Conservation (phyloP, 1,139 yeast genomes). For the Blastobotrys capitulatus region DNA sequence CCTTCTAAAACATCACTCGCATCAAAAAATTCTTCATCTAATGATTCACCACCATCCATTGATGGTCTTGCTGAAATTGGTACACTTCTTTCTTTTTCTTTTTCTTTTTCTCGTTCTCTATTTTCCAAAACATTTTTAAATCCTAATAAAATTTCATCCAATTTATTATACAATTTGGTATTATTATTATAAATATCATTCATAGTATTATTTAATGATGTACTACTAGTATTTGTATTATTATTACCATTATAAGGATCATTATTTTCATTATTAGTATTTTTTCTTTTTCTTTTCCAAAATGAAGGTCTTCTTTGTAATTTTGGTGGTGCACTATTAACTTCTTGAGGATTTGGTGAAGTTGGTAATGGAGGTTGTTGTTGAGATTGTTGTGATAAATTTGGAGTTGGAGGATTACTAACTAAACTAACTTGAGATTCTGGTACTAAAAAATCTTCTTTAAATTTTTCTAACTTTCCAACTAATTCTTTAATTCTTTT, state of each 20-base stretch:
- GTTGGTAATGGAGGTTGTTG: not conserved
- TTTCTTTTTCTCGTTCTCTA: not conserved
- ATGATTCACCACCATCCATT: constrained; percentile 14
- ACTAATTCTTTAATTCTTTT: constrained; percentile 9
- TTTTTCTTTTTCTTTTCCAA: constrained; percentile 17
- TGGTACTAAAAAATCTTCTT: not conserved
- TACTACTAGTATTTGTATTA: not conserved
- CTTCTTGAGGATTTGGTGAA: not conserved
- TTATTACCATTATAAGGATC: constrained; percentile 1
- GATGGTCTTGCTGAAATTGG: constrained; percentile 8
- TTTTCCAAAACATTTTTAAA: constrained; percentile 8
- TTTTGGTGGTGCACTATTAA: not conserved
- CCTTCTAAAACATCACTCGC: constrained; percentile 51
- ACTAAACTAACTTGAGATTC: not conserved
- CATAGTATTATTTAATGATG: not conserved
- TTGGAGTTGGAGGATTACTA: not conserved
- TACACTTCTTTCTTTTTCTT: not conserved
- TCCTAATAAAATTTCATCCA: constrained; percentile 11
- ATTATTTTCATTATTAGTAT: not conserved
- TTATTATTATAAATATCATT: not conserved
- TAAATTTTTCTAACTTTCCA: constrained; percentile 4
- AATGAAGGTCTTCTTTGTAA: constrained; percentile 21
- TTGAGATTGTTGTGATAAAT: not conserved
- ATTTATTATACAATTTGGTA: not conserved
- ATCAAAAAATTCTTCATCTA: constrained; percentile 54